Conservation (phyloP, 768 basidiomycete species). For the Auricularia sp. region DNA sequence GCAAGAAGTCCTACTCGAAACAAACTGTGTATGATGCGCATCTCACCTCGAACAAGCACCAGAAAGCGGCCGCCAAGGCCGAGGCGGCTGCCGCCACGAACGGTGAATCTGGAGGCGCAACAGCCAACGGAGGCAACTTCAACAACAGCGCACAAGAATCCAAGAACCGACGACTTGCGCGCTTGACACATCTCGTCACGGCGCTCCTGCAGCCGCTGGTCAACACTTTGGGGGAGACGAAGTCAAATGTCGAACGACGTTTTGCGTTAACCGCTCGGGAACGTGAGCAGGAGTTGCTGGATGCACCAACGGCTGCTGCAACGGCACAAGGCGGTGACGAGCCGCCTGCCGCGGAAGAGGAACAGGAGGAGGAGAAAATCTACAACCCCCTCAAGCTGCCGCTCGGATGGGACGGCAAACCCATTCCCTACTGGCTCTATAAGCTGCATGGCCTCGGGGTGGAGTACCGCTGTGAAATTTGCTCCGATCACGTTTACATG, state of each 20-base stretch:
- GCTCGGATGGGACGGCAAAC: slow-evolving; percentile 96
- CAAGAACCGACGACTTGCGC: slow-evolving; percentile 56
- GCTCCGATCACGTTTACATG: slow-evolving; percentile 95
- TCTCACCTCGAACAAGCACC: slow-evolving; percentile 88
- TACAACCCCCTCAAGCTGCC: slow-evolving; percentile 98
- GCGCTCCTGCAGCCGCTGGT: slow-evolving; percentile 56
- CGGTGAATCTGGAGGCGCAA: slow-evolving; percentile 24
- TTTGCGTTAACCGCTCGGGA: slow-evolving; percentile 97
- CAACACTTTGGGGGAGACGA: slow-evolving; percentile 73
- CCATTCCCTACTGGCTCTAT: slow-evolving; percentile 98
- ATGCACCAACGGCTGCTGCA: slow-evolving; percentile 45
- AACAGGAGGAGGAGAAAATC: slow-evolving; percentile 91
- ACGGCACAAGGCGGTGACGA: slow-evolving; percentile 35
- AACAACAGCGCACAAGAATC: slow-evolving; percentile 19
- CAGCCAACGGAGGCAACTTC: slow-evolving; percentile 17
- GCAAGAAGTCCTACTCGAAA: slow-evolving; percentile 91
- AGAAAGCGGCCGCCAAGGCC: slow-evolving; percentile 76
- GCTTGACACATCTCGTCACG: slow-evolving; percentile 59
- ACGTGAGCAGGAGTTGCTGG: slow-evolving; percentile 85
- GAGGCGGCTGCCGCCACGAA: slow-evolving; percentile 44
- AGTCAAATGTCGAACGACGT: slow-evolving; percentile 91
- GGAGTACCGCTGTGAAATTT: slow-evolving; percentile 95
- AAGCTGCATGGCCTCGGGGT: slow-evolving; percentile 98
- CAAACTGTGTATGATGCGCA: slow-evolving; percentile 98
- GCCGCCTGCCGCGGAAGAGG: slow-evolving; percentile 49